Base-by-base conservation (phyloP, 805 yeast genomes). In the Sugiyamaella mastotermitis region DNA sequence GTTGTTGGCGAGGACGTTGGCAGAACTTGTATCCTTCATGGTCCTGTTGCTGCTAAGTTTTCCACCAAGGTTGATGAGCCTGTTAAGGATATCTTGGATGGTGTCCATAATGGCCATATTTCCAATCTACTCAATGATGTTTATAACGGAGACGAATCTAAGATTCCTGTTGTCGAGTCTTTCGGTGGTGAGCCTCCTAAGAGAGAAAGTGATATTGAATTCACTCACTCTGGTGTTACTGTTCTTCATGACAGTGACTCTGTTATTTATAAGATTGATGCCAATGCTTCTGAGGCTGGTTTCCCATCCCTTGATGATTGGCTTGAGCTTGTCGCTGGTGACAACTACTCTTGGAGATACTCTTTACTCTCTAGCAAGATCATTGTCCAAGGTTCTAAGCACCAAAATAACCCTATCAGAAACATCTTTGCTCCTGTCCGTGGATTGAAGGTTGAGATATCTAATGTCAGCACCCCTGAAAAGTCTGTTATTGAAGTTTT, bases 1-100 rank as follows among this genome's bases (percentile, higher is more conserved):
- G 97, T 92, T 58, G 88, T 85, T 49, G 97, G 74, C 51, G 86
- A 83, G 56, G 99, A 92, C 61, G 97, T 92, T 46, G 88, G 88
- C 65, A 83, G 98, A 74, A 90, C 97, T n/a, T 94, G 98, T 83
- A 87, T 92, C 51, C 74, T 92, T 56, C 96, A 87, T 56, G 97
- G 98, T 53, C 99, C 99, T 37, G 97, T 92, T 51, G 95, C 99
- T 53, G 96, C 95, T 53, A 87, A 80, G 66, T 88, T 69, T 71
- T 80, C 97, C 53, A 83, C 73, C 55, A 70, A 72, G 57, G 92
- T 84, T 45, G 80, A 92, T 58, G 96, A 86, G 68, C 97, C 98
- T 55, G 84, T 92, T 57, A 80, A 83, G 64, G 83, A 82, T 31
- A 87, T 92, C 52, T 66, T 92, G 66, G 97, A 90, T 59, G 68